Evolutionary conservation across 768 basidiomycete genomes (phyloP).

Genomic region (Tricholoma terreum): DNA sequence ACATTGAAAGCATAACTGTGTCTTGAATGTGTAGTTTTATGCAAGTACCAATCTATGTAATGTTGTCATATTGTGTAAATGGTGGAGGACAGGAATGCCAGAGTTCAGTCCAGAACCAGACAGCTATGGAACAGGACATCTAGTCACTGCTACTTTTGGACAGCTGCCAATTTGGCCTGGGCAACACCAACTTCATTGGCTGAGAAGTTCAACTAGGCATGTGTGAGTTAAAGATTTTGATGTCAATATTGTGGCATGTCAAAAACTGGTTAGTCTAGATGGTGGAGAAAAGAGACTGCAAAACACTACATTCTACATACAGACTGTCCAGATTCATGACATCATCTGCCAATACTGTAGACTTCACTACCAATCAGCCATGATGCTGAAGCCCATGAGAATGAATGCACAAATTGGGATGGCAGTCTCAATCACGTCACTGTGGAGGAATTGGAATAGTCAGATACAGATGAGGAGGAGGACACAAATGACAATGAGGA

Average conservation of each 20-base stretch:
- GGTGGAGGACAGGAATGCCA: too few relatives aligned
- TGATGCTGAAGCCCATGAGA: neutral
- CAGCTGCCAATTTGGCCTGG: neutral
- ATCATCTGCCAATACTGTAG: neutral
- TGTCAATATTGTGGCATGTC: neutral
- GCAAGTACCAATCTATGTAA: too few relatives aligned
- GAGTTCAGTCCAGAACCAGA: too few relatives aligned
- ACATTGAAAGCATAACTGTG: slow-evolving; percentile 3
- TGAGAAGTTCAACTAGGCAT: neutral
- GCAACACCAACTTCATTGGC: neutral
- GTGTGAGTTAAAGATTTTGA: neutral
- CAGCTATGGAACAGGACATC: too few relatives aligned
- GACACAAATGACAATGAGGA: neutral
- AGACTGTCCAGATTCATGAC: neutral
- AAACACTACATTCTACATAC: neutral
- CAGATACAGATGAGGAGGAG: neutral
- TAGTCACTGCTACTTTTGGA: too few relatives aligned
- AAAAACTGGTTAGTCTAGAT: neutral
- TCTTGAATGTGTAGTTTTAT: too few relatives aligned
- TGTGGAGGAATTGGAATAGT: neutral
- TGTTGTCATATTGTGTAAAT: too few relatives aligned
- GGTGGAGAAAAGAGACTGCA: neutral
- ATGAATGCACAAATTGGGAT: neutral
- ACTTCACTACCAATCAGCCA: neutral
- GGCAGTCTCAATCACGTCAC: neutral